Evolutionary conservation across 495 filamentous ascomycete genomes (phyloP), one percentile per base, ranked within the genome.

Genomic region (Cladorrhinum samala): DNA sequence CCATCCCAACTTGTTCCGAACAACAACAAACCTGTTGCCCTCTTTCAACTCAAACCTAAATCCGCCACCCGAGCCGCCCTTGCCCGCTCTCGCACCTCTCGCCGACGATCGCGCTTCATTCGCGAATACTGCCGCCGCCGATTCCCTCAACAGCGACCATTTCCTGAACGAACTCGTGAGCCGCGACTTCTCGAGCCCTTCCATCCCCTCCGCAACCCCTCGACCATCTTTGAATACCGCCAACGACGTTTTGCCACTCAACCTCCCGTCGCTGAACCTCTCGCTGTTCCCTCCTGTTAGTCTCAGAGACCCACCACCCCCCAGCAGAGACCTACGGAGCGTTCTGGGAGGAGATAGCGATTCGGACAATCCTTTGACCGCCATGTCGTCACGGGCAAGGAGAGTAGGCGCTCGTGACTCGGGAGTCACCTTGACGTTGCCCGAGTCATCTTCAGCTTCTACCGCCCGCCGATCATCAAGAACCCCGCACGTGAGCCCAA

Each of bases 121-220:
- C n/a, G n/a, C n/a, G n/a, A n/a, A 21, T 51, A 21, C 37, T 30
- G 7, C 36, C 33, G 23, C 30, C 21, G 24, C 21, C 23, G 52
- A 61, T 20, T 33, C 52, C 51, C n/a, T n/a, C 9, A 56, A 57
- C 49, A 58, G 56, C 45, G 70, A 72, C 59, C 65, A 71, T 18
- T 68, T 58, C 19, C 37, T 68, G 3, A 24, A 58, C 44, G 33
- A 61, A 25, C 54, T 73, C 5, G 64, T 47, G 23, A 53, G 53
- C 43, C 56, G 54, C 37, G 52, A 70, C 23, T 73, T 71, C 44
- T 70, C 69, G 21, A 72, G 66, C 21, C 70, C 70, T 19, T 73
- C 65, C 19, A 56, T 59, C 46, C 53, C 41, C 16, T 52, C 46
- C 36, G 57, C 21, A 43, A 56, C 25, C 46, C 60, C 44, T 41